Base-by-base conservation (phyloP, 345 rosid genomes). In the Diplotaxis tenuifolia region DNA sequence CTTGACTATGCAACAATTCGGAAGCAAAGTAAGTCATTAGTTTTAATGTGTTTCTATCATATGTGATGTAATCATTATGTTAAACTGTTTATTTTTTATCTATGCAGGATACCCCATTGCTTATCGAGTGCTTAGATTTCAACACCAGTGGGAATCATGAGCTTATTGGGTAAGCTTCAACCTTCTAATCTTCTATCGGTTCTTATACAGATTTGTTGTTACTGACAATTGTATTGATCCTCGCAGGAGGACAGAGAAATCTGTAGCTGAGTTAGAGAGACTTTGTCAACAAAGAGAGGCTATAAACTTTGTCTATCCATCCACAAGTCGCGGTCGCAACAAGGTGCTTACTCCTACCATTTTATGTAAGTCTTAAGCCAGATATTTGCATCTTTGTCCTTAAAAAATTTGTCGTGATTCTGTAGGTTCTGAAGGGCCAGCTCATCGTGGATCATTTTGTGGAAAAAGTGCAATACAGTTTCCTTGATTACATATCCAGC, bases 101-200 rank as follows among this genome's bases (percentile, higher is more conserved):
- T 65, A 52, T 22, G 42, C 87, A 89, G 98, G 88, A 87, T 4
- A 88, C 67, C 47, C 98, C 97, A 15, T 82, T 93, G 76, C 75
- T 87, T 40, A 85, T 93, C 4, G 97, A 93, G 71, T 89, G 96
- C 81, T 86, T 90, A 34, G 92, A 93, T 83, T 93, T 90, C 82
- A 86, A 90, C 67, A 84, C 80, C 75, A 83, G 18, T 59, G 96
- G 98, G 57, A 86, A 80, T 60, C 98, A 89, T 47, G 70, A 55
- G 9, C 82, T 93, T 25, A 82, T 91, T 22, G 96, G 97, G 97
- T 93, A 89, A 45, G 9, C 52, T 45, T 42, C 16, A 47, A 47
- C 23, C 63, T 64, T 66, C 25, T 34, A 38, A 25, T 22, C 63
- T 20, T 16, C 65, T 29, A 12, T 7, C 40, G 28, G 6, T 32